Base-by-base conservation (phyloP, 2,329 filamentous ascomycete species). In the Sclerotinia spermophila region DNA sequence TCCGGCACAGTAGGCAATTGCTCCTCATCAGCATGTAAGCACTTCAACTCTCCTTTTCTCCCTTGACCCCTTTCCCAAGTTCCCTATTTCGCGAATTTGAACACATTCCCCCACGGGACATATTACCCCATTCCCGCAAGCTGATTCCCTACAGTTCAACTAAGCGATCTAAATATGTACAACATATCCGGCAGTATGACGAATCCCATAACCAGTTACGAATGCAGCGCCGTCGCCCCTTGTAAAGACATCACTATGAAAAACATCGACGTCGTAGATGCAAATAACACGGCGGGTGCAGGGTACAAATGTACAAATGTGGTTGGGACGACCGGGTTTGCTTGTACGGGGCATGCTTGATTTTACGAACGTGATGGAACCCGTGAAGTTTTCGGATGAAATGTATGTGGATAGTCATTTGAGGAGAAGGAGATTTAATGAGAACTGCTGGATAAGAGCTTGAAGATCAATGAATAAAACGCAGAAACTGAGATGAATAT, bases 1-100 rank as follows among this genome's bases (percentile, higher is more conserved):
- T 78, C 70, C 4, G 79, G 79, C 3, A 76, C 78, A 5, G 74
- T 72, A 19, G 81, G 81, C 0, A 81, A 83, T 66, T 82, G 81
- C 73, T 81, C 79, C 1, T 81, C 79, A 19, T 80, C 78, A 13
- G 66, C 66, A 19, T 68, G 66, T 68, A 35, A 48, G 53, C 38
- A 48, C 60, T n/a, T n/a, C 11, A 11, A 7, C 30, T 13, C 17
- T 42, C 19, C 5, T 17, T 53, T 24, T 15, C 10, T 21, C 13
- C n/a, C n/a, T 19, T 13, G 10, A 10, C 27, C 21, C n/a, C 8
- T 21, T 48, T 17, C 3, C 30, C 35, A 4, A 19, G 15, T 7
- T 35, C 8, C 2, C 24, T 21, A 27, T 10, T n/a, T 59, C 33
- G 38, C 6, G 21, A 13, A 17, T 59, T 8, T 24, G 21, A n/a